phyloP scores from a whole-genome alignment of 768 basidiomycete genomes.

The Lactarius tabidus region DNA sequence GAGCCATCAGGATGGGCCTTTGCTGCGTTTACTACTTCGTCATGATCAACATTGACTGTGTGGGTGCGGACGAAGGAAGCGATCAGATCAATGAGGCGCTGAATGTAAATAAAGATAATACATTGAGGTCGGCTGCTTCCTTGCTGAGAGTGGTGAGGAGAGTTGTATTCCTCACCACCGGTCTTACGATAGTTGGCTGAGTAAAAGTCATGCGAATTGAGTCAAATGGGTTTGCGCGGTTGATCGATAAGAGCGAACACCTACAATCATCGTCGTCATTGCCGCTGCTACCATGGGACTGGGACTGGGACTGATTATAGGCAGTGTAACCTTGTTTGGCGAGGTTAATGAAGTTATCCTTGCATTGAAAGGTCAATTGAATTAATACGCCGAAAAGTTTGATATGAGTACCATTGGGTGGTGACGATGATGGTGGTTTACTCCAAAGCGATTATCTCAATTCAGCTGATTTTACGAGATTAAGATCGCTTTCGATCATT shows the following conservation, averaged over 20 bases:
- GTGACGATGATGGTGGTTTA: neutral
- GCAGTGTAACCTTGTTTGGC: constrained; percentile 63
- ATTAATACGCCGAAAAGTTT: neutral
- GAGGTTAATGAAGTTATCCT: constrained; percentile 63
- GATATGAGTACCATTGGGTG: constrained; percentile 9
- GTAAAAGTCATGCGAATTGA: constrained; percentile 9
- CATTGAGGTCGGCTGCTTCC: constrained; percentile 24
- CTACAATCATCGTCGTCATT: constrained; percentile 40
- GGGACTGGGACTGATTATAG: constrained; percentile 35
- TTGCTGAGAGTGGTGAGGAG: constrained; percentile 43
- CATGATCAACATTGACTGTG: constrained; percentile 65
- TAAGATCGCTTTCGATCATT: neutral
- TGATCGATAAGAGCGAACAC: constrained; percentile 23
- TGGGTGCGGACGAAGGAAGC: neutral
- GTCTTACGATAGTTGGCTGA: constrained; percentile 38
- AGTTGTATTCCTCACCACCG: constrained; percentile 62
- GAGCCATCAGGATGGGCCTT: constrained; percentile 43
- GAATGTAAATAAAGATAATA: constrained; percentile 15
- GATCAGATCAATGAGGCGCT: constrained; percentile 16
- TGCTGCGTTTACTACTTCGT: constrained; percentile 57
- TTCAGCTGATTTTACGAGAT: neutral
- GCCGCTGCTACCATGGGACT: neutral
- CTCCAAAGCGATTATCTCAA: neutral
- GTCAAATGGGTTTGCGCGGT: constrained; percentile 4
- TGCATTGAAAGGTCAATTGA: constrained; percentile 27